Conservation (phyloP, 2,329 filamentous ascomycete species). For the Verticillium dahliae region DNA sequence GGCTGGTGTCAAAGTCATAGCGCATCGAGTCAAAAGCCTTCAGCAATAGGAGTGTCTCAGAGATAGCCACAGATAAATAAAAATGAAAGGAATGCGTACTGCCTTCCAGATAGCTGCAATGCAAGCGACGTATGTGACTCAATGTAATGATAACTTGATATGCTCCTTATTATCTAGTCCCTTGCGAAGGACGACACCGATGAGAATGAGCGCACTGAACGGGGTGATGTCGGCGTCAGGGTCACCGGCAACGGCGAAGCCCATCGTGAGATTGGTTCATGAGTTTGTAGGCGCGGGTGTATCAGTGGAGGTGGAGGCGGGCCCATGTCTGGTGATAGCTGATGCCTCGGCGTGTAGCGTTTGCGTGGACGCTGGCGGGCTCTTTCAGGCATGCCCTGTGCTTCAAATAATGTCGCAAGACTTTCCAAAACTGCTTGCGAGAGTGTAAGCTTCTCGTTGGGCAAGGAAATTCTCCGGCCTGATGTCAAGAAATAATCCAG, state of each 20-base stretch:
- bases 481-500: conserved; percentile 10
- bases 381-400: not conserved
- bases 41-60: no score
- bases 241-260: not conserved
- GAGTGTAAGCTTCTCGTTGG: conserved; percentile 4
- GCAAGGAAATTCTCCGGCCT: conserved; percentile 10
- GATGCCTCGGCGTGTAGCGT: not conserved
- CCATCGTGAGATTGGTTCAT: not conserved
- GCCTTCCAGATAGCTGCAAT: no score
- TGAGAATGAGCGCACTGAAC: not conserved
- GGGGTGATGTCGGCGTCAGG: not conserved
- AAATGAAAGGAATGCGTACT: no score
- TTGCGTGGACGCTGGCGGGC: not conserved
- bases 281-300: not conserved
- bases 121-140: not conserved
- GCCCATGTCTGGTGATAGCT: not conserved
- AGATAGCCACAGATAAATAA: no score
- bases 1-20: no score
- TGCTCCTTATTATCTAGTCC: not conserved
- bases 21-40: no score
- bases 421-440: not conserved
- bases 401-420: not conserved
- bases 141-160: not conserved
- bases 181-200: not conserved
- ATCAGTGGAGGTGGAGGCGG: not conserved